Evolutionary conservation across 1,284 basidiomycete genomes (phyloP), one percentile per base, ranked within the genome.

Genomic region (Agaricales sp.): DNA sequence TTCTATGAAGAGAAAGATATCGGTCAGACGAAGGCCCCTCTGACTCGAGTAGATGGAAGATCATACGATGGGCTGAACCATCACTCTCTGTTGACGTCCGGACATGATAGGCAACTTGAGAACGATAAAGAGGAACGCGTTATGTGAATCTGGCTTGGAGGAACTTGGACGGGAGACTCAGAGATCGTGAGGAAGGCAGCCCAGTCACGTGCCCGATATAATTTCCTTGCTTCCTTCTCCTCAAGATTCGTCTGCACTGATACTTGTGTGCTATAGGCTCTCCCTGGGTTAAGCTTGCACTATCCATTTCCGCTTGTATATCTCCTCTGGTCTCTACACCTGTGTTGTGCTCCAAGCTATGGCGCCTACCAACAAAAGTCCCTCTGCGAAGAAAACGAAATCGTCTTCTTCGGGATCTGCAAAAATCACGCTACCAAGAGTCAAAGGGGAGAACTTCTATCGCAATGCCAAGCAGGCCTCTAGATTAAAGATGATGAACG

Each of bases 11-110:
- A n/a, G 45, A 64, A 57, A 16, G 45, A 48, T 50, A 21, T 37
- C 26, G 50, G 45, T 47, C 51, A 49, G 47, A 51, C 26, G 60
- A 62, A 63, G 59, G 8, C 23, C n/a, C n/a, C n/a, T n/a, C n/a
- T n/a, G n/a, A n/a, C n/a, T 25, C 16, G 22, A 19, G 49, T 3
- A 50, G 19, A 57, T 50, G 24, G 45, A 46, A 37, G 46, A 41
- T 74, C 88, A 61, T 67, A 93, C 92, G 82, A 93, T 93, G 80
- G 90, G 90, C 70, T 96, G 93, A 57, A 96, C 93, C 90, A 97
- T 92, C 78, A 96, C 92, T 67, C 87, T 81, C 62, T 90, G 87
- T 63, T 94, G 92, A 62, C 92, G 85, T 59, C 82, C 82, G 26
- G 88, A 91, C 92, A 95, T 95, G 61, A 61, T 84, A 70, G 57